Percentiles rank a stretch among this genome's conserved stretches.
phyloP scores from a whole-genome alignment of 805 yeast genomes.

The Candida arabinofermentans region DNA sequence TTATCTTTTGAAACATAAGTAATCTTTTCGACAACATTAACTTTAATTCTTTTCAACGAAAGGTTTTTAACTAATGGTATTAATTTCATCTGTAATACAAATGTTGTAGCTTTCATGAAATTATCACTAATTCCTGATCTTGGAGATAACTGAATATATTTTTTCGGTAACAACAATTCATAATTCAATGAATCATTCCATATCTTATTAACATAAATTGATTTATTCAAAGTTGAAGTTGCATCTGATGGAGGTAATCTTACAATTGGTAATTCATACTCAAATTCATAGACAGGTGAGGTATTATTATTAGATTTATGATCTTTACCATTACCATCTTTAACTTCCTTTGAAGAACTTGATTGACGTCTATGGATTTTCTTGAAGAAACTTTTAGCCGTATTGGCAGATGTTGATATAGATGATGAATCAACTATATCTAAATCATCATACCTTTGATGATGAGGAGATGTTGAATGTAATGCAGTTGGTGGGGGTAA shows the following conservation, averaged over 20 bases:
- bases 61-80: conserved; percentile 64
- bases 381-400: conserved; percentile 19
- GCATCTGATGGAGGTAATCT: conserved; percentile 56
- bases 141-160: conserved; percentile 61
- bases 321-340: conserved; percentile 16
- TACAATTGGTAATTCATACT: conserved; percentile 42
- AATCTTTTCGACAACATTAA: conserved; percentile 63
- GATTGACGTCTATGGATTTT: conserved; percentile 18
- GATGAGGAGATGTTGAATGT: conserved; percentile 33
- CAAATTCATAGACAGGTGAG: conserved; percentile 30
- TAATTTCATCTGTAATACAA: conserved; percentile 58
- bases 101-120: conserved; percentile 19
- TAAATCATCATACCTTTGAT: conserved; percentile 7
- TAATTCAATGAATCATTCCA: conserved; percentile 73
- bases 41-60: conserved; percentile 56
- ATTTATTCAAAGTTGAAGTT: conserved; percentile 59
- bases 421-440: conserved; percentile 2
- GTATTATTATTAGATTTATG: background rate
- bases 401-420: background rate
- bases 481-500: conserved; percentile 30
- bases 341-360: conserved; percentile 9
- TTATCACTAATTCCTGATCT: conserved; percentile 33
- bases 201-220: conserved; percentile 68
- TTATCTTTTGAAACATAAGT: conserved; percentile 57
- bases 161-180: conserved; percentile 66